A percentile compares a stretch with the other conserved stretches of the same genome.
phyloP scores from a whole-genome alignment of 1,139 yeast genomes.

The Yamadazyma kanchanaburiensis region DNA sequence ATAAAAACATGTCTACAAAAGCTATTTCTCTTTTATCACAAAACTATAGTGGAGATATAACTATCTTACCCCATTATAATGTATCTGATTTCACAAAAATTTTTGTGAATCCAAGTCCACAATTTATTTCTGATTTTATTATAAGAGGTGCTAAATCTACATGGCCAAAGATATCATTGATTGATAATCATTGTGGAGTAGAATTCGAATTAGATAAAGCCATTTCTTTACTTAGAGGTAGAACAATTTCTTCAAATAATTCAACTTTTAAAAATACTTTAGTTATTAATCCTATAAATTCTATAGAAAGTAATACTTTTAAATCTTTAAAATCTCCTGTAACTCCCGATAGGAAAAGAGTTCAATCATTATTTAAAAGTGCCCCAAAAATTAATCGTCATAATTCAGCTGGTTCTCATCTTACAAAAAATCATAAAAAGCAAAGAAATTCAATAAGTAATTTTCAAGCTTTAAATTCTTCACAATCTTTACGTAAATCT shows the following conservation, averaged over 20 bases:
- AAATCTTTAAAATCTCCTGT: constrained; percentile 6
- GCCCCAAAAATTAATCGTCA: constrained; percentile 19
- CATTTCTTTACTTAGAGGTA: constrained; percentile 62
- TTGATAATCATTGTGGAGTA: constrained; percentile 83
- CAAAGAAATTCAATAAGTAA: constrained; percentile 27
- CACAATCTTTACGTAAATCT: constrained; percentile 19
- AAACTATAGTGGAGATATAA: constrained; percentile 88
- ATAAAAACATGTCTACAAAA: constrained; percentile 69
- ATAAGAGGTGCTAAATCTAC: constrained; percentile 87
- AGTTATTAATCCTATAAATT: constrained; percentile 6
- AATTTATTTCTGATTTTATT: constrained; percentile 65
- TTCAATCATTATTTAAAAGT: constrained; percentile 6
- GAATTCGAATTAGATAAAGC: constrained; percentile 86
- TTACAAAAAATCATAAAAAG: constrained; percentile 10
- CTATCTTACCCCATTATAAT: constrained; percentile 76
- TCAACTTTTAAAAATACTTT: constrained; percentile 14
- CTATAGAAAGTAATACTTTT: not conserved
- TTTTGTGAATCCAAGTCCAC: constrained; percentile 76
- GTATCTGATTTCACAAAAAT: constrained; percentile 58
- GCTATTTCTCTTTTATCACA: constrained; percentile 75
- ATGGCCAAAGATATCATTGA: constrained; percentile 86
- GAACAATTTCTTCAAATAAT: constrained; percentile 47
- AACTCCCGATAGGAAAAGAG: constrained; percentile 9
- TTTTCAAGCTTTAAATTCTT: constrained; percentile 10
- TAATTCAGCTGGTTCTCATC: constrained; percentile 17